These are phyloP conservation scores for Aegilops tauschii DNA, from an alignment of 176 grass and related monocot species.

Conservation along the genomic window DNA sequence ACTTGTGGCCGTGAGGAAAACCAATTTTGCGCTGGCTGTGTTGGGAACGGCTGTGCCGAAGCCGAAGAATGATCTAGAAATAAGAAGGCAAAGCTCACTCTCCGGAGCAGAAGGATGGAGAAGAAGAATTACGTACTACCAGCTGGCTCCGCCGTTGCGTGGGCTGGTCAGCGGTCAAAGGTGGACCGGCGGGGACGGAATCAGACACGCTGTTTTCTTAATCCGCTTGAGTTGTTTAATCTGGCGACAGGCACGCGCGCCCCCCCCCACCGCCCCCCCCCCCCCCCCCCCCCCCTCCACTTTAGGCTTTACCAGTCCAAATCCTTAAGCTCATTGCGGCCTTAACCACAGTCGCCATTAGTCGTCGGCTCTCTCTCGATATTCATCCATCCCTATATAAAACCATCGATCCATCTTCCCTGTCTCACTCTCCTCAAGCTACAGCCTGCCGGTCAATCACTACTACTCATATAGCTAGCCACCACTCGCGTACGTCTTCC, in stretches of 20 bases:
- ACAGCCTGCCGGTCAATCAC: neutral
- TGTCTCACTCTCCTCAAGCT: neutral
- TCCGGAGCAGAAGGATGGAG: neutral
- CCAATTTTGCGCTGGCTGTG: too few species aligned
- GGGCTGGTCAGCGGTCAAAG: conserved; percentile 35
- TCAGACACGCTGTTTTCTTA: conserved; percentile 18
- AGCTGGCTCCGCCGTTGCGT: neutral
- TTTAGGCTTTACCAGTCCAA: conserved; percentile 2
- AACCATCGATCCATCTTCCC: neutral
- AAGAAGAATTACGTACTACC: neutral
- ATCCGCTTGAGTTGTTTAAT: conserved; percentile 10
- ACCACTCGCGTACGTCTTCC: neutral
- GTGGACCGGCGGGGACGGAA: neutral
- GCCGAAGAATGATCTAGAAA: neutral
- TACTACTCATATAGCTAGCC: neutral
- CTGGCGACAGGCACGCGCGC: conserved; percentile 15
- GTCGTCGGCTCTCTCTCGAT: neutral
- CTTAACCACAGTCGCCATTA: neutral
- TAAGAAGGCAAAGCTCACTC: conserved; percentile 2
- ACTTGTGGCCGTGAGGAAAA: neutral
- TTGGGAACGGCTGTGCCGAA: neutral
- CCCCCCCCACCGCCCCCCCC: neutral
- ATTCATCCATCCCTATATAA: neutral
- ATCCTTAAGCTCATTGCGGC: conserved; percentile 11
- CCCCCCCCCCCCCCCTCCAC: conserved; percentile 32